Evolutionary conservation across 2,329 filamentous ascomycete species (phyloP).

Genomic region (Aspergillaceae sp.): DNA sequence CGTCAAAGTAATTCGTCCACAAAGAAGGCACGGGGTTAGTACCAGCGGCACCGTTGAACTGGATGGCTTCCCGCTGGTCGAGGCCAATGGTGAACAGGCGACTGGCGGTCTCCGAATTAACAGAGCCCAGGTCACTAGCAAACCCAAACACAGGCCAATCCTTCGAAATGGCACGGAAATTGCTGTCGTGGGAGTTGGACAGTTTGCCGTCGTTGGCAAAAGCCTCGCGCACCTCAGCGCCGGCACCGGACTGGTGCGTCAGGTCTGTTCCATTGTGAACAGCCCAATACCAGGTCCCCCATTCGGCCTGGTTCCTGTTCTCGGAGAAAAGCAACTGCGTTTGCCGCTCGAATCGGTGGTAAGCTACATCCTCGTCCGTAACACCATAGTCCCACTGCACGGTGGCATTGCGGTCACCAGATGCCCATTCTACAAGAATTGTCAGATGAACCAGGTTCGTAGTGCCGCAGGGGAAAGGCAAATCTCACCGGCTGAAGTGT

Average conservation of each 20-base stretch:
- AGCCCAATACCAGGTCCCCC: conserved; percentile 48
- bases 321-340: conserved; percentile 42
- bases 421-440: conserved; percentile 55
- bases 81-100: conserved; percentile 45
- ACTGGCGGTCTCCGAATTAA: conserved; percentile 27
- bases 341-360: conserved; percentile 50
- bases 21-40: conserved; percentile 35
- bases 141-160: conserved; percentile 48
- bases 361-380: conserved; percentile 46
- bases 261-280: conserved; percentile 35
- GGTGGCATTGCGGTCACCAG: conserved; percentile 49
- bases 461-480: not conserved
- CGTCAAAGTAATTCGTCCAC: conserved; percentile 42
- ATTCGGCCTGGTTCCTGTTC: conserved; percentile 41
- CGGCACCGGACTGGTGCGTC: conserved; percentile 41
- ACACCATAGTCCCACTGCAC: conserved; percentile 55
- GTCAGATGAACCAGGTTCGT: conserved; percentile 5
- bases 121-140: conserved; percentile 41
- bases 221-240: conserved; percentile 38
- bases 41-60: conserved; percentile 39
- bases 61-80: conserved; percentile 41
- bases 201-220: conserved; percentile 41
- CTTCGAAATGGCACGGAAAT: conserved; percentile 42
- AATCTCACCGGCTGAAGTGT: conserved; percentile 57
- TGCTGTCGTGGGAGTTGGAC: conserved; percentile 38